These are phyloP conservation scores for Vanilla planifolia DNA, from an alignment of 106 monocot genomes.

Conservation along the genomic window DNA sequence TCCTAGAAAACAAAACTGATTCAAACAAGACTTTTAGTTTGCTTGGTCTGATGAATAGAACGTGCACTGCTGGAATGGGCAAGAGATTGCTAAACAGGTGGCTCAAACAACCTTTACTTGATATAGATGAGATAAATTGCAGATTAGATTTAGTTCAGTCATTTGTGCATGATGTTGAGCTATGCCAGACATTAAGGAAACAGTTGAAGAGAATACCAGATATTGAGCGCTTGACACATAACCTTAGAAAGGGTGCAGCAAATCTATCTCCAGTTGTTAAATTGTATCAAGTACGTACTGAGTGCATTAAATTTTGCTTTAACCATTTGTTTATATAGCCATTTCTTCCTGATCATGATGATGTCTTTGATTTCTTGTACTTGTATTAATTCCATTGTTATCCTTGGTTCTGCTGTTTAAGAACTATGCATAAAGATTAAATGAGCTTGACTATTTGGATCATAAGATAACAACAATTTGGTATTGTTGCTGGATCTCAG, in stretches of 20 bases:
- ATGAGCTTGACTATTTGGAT: no score
- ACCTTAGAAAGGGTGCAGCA: conserved; percentile 53
- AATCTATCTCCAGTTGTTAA: conserved; percentile 87
- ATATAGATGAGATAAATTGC: conserved; percentile 66
- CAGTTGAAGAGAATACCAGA: conserved; percentile 84
- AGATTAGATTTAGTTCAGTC: conserved; percentile 88
- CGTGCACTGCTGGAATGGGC: conserved; percentile 98
- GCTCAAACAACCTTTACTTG: conserved; percentile 93
- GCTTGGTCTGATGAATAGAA: conserved; percentile 97
- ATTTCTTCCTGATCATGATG: no score
- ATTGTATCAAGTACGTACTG: conserved; percentile 71
- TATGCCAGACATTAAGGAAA: conserved; percentile 73
- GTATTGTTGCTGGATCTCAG: no score
- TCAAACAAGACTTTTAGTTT: conserved; percentile 95
- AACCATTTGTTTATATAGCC: no score
- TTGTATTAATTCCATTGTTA: no score
- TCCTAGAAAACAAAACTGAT: conserved; percentile 88
- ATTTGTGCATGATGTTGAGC: conserved; percentile 82
- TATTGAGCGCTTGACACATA: conserved; percentile 70
- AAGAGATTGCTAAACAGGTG: conserved; percentile 86
- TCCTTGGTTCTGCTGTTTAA: no score
- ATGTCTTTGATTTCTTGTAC: no score
- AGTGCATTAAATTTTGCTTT: background rate
- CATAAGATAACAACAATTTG: no score
- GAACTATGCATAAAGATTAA: no score